Evolutionary conservation across 345 rosid species (phyloP).

Genomic region (Isatis tinctoria): DNA sequence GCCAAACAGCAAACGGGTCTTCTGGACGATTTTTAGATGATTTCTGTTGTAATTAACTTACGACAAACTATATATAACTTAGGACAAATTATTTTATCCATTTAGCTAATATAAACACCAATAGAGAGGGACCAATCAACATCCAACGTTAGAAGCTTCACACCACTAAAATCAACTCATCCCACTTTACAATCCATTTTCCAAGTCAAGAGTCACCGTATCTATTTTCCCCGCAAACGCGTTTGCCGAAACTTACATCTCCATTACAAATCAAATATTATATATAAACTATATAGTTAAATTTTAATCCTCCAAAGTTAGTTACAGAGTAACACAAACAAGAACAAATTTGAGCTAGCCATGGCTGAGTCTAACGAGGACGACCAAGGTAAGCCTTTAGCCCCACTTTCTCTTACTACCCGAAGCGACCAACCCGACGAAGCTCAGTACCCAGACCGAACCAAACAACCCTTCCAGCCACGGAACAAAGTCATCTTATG

Average conservation of each 20-base stretch:
- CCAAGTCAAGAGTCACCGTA: constrained; percentile 27
- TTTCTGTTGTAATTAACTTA: background rate
- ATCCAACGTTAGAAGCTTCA: constrained; percentile 12
- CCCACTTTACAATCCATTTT: background rate
- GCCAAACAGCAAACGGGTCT: background rate
- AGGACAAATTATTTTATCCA: background rate
- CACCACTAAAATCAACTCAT: background rate
- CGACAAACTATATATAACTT: background rate
- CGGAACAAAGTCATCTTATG: constrained; percentile 28
- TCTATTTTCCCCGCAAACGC: constrained; percentile 11
- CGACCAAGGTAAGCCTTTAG: constrained; percentile 21
- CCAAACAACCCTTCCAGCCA: constrained; percentile 10
- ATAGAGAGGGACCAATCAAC: background rate
- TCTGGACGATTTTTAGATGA: background rate
- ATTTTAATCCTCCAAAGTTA: background rate
- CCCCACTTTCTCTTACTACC: constrained; percentile 13
- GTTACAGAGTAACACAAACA: background rate
- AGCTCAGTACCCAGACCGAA: constrained; percentile 5
- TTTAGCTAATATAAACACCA: background rate
- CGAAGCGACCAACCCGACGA: constrained; percentile 18
- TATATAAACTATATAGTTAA: background rate
- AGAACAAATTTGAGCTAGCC: background rate
- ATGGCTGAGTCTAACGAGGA: constrained; percentile 19
- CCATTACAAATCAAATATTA: background rate
- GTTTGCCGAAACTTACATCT: background rate